Percentiles rank a stretch among this genome's conserved stretches.
Evolutionary conservation across 106 monocot species (phyloP).

Genomic region (Apostasia shenzhenica): DNA sequence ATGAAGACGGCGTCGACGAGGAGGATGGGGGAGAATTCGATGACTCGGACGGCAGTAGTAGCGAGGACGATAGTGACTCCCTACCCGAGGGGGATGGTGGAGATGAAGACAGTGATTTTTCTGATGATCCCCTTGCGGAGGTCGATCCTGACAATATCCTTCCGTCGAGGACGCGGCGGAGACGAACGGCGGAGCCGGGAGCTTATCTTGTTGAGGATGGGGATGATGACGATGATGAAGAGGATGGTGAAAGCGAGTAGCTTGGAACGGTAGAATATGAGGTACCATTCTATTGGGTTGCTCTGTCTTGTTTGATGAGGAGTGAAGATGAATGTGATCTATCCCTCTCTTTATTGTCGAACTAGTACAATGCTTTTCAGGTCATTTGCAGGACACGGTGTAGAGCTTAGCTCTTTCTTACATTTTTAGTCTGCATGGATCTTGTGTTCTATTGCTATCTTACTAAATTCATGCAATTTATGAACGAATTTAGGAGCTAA

Average conservation of each 20-base stretch:
- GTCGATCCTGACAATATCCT: conserved; percentile 63
- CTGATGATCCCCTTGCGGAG: conserved; percentile 54
- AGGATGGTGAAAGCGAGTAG: not conserved
- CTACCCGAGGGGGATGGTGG: conserved; percentile 7
- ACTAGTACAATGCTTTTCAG: no score
- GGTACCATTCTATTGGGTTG: not conserved
- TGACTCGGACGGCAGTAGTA: conserved; percentile 8
- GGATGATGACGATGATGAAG: conserved; percentile 29
- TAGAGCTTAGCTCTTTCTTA: no score
- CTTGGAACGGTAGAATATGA: not conserved
- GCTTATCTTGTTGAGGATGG: conserved; percentile 31
- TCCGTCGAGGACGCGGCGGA: conserved; percentile 47
- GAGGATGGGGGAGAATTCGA: conserved; percentile 8
- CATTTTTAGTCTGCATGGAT: no score
- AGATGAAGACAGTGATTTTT: conserved; percentile 23
- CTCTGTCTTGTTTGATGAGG: not conserved
- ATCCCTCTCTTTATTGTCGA: no score
- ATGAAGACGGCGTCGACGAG: conserved; percentile 4
- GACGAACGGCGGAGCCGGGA: conserved; percentile 27
- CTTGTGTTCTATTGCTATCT: no score
- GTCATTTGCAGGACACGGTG: no score
- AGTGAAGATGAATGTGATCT: not conserved
- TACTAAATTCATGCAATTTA: no score
- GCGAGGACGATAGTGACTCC: conserved; percentile 2
- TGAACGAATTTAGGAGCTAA: no score